Evolutionary conservation across 345 rosid species (phyloP), one percentile per base, ranked within the genome.

Genomic region (Dimocarpus longan): DNA sequence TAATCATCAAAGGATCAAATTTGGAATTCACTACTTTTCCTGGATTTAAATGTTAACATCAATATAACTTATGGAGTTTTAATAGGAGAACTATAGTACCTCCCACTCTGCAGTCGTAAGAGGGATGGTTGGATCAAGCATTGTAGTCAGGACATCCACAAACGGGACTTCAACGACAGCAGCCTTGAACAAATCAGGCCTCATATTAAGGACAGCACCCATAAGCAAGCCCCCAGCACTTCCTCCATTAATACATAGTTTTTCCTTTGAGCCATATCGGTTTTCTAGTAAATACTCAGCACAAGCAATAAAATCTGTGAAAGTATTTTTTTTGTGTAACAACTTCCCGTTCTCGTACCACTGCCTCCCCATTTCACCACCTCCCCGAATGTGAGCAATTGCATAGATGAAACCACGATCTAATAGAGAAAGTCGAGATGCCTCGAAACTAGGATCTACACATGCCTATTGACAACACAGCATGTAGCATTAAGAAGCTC

Each of bases 31-130:
- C 52, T 7, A 11, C 52, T 46, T 46, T 46, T 46, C 26, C 37
- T 32, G 18, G n/a, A 26, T 57, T 54, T 4, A 54, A 22, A 66
- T 5, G 5, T 28, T 40, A 28, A 68, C 37, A 48, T 12, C 16
- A 11, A 59, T 10, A 16, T 79, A 54, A 32, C 12, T 40, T 44
- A 13, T 46, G 8, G 37, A 44, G 60, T 39, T 40, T 65, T 60
- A 59, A 52, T 50, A 63, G 28, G 77, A 10, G 62, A 62, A 56
- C 73, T 44, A 80, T 12, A 54, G 50, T 79, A 92, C 99, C 99
- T 95, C 97, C 98, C 98, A 96, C 88, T 96, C 99, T 40, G 96
- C 83, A 79, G 99, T 96, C 13, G 99, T 96, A 77, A 96, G 97
- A 59, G 97, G 98, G 71, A 96, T 90, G 24, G 91, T 89, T 76